A percentile compares a stretch with the other conserved stretches of the same genome.
These are phyloP conservation scores for Theileria orientalis DNA, from an alignment of 169 alveolate species.

Conservation along the genomic window DNA sequence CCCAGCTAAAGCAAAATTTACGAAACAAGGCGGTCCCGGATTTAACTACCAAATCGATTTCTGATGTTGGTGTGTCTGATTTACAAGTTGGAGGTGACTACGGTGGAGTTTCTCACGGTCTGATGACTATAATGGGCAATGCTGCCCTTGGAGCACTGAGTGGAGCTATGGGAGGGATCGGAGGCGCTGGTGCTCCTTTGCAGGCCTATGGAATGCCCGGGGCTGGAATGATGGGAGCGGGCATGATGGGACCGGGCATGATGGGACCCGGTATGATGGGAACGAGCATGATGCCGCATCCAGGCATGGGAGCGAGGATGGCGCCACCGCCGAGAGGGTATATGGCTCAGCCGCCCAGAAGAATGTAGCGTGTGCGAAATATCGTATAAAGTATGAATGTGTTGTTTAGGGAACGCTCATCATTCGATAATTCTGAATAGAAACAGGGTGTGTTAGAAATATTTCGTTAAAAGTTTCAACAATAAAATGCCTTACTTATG, in stretches of 20 bases:
- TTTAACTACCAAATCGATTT: not conserved
- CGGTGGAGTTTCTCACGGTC: not conserved
- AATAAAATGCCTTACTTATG: no score
- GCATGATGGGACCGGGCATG: not conserved
- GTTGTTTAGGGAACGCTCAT: no score
- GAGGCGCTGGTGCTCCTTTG: not conserved
- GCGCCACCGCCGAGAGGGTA: no score
- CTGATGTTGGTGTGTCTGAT: not conserved
- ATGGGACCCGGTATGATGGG: not conserved
- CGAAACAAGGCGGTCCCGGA: no score
- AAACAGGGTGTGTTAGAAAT: no score
- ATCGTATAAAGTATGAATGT: no score
- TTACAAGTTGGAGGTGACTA: not conserved
- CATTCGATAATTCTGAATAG: no score
- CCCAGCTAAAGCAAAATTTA: slow-evolving; percentile 2
- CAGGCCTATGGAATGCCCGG: not conserved
- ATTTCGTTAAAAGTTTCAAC: no score
- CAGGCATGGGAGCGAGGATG: no score
- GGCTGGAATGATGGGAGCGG: not conserved
- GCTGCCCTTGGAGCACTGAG: slow-evolving; percentile 6
- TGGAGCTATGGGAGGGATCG: not conserved
- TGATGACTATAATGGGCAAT: not conserved
- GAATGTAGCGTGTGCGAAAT: no score
- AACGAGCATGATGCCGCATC: no score
- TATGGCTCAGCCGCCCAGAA: no score